These are phyloP conservation scores for Phyllosticta citribraziliensis DNA, from an alignment of 2,329 filamentous ascomycete genomes.

Conservation along the genomic window DNA sequence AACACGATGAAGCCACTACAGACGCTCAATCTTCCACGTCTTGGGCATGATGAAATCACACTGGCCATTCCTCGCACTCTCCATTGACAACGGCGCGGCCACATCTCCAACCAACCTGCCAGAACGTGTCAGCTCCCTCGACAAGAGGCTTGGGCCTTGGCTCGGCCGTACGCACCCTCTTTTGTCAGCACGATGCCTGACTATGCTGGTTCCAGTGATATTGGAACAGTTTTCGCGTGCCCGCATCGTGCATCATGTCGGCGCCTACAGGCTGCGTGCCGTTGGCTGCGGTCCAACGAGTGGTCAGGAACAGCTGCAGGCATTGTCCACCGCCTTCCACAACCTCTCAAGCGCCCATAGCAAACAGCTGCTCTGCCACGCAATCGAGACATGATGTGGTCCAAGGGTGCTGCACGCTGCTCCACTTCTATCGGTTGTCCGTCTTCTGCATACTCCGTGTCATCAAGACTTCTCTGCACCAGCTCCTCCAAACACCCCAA, in stretches of 20 bases:
- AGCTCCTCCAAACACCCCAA: not conserved
- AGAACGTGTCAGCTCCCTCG: not conserved
- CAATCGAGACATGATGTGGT: not conserved
- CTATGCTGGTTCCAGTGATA: not conserved
- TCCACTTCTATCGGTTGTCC: not conserved
- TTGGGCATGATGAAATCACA: not conserved
- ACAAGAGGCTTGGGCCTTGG: not conserved
- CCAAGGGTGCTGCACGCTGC: not conserved
- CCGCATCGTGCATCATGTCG: not conserved
- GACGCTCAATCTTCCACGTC: not conserved
- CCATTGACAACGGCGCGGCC: not conserved
- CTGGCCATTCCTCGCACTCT: not conserved
- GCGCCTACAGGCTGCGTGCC: slow-evolving; percentile 5
- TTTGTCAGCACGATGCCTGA: not conserved
- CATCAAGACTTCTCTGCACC: not conserved
- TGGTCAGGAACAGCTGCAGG: slow-evolving; percentile 8
- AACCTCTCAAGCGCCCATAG: not conserved
- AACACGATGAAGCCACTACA: not conserved
- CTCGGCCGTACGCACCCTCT: not conserved
- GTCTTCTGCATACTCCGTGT: not conserved
- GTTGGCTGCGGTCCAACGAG: slow-evolving; percentile 7
- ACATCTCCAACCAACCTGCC: not conserved
- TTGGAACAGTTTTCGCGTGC: not conserved
- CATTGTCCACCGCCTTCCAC: slow-evolving; percentile 8
- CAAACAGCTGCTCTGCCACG: not conserved